These are phyloP conservation scores for Bipolaris cookei DNA, from an alignment of 2,329 filamentous ascomycete species.

Conservation along the genomic window DNA sequence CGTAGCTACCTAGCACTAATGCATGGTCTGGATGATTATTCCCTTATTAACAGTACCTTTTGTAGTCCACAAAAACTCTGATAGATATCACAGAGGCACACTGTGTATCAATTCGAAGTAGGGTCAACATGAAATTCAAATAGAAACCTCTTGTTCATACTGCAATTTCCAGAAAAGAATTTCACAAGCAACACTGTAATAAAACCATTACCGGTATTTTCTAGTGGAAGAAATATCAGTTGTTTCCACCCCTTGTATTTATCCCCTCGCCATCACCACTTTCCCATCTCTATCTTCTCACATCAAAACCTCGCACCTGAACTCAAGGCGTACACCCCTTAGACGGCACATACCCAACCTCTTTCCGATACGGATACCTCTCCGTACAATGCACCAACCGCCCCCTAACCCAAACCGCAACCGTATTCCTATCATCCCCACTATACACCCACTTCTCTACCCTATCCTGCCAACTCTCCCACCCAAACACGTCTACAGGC, in stretches of 20 bases:
- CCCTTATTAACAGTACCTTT: too few species aligned
- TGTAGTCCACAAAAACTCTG: too few species aligned
- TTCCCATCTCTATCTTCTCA: not conserved
- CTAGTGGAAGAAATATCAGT: too few species aligned
- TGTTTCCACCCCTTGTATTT: too few species aligned
- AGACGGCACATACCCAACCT: not conserved
- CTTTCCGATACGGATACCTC: constrained; percentile 11
- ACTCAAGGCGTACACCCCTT: not conserved
- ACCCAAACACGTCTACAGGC: constrained; percentile 87
- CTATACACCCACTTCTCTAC: constrained; percentile 94
- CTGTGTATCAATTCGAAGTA: too few species aligned
- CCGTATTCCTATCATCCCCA: constrained; percentile 91
- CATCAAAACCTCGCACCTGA: too few species aligned
- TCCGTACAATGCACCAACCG: constrained; percentile 70
- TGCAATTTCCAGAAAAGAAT: not conserved
- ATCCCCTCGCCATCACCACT: not conserved
- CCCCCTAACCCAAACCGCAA: constrained; percentile 87
- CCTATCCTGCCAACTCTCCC: constrained; percentile 85
- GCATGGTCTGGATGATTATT: too few species aligned
- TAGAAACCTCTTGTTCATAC: too few species aligned
- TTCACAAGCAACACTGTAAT: not conserved
- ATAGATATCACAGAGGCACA: too few species aligned
- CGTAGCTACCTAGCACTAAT: too few species aligned
- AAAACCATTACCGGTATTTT: too few species aligned
- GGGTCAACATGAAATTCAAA: too few species aligned